Percentiles rank a stretch among this genome's conserved stretches.
Evolutionary conservation across 768 basidiomycete species (phyloP).

Genomic region (Pleurotus pulmonarius): DNA sequence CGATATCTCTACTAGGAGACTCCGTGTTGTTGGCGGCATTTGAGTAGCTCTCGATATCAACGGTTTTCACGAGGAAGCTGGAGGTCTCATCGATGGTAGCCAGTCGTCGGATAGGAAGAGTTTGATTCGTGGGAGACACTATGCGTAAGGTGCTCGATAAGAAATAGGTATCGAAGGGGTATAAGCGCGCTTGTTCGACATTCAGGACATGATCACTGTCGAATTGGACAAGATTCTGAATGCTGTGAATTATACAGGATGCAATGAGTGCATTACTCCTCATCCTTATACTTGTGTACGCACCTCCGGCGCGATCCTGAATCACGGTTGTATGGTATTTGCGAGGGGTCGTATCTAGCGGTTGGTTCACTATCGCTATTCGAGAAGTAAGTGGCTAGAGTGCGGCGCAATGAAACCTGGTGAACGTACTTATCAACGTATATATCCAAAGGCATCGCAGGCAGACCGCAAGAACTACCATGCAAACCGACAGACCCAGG

Average conservation of each 20-base stretch:
- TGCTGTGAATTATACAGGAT: conserved; percentile 24
- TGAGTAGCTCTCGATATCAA: conserved; percentile 35
- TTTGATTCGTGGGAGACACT: conserved; percentile 26
- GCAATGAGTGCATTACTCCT: background rate
- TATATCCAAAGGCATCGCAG: conserved; percentile 34
- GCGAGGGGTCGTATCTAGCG: conserved; percentile 39
- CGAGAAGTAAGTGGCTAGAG: background rate
- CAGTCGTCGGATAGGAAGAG: conserved; percentile 39
- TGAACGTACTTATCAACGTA: conserved; percentile 46
- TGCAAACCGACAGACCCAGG: conserved; percentile 43
- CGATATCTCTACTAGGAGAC: conserved; percentile 37
- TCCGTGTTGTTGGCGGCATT: conserved; percentile 18
- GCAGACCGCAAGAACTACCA: conserved; percentile 46
- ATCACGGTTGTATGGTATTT: conserved; percentile 38
- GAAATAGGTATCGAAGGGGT: conserved; percentile 55
- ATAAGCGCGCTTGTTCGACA: conserved; percentile 48
- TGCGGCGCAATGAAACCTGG: background rate
- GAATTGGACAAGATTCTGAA: conserved; percentile 54
- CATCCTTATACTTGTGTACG: background rate
- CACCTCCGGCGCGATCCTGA: conserved; percentile 42
- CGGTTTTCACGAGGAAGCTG: conserved; percentile 39
- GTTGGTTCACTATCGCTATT: conserved; percentile 31
- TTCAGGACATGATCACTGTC: conserved; percentile 55
- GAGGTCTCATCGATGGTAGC: conserved; percentile 41
- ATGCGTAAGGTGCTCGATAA: conserved; percentile 47